Percentiles rank a stretch among this genome's conserved stretches.
These are phyloP conservation scores for Condylostoma magnum DNA, from an alignment of 169 alveolate genomes.

Conservation along the genomic window DNA sequence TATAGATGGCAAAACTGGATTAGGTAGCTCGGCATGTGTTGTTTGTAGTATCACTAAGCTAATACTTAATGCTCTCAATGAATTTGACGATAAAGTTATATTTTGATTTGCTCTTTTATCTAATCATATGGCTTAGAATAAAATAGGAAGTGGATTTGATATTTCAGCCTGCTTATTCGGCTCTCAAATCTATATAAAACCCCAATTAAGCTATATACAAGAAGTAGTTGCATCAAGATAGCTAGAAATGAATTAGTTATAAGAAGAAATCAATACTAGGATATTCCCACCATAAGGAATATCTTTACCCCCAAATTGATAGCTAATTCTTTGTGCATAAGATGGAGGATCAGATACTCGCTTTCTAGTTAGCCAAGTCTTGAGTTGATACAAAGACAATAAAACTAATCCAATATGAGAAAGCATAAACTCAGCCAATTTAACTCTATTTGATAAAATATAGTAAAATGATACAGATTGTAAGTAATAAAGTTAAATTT, in stretches of 20 bases:
- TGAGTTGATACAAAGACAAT: not conserved
- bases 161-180: slow-evolving; percentile 13
- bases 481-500: not conserved
- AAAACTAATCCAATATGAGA: not conserved
- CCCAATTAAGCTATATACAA: not conserved
- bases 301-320: not conserved
- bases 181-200: not conserved
- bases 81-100: not conserved
- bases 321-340: not conserved
- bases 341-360: slow-evolving; percentile 25
- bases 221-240: not conserved
- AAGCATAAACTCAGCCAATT: not conserved
- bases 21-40: slow-evolving; percentile 17
- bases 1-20: slow-evolving; percentile 24
- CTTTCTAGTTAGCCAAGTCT: not conserved
- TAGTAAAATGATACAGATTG: not conserved
- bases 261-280: not conserved
- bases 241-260: not conserved
- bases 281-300: not conserved
- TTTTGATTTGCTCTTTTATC: not conserved
- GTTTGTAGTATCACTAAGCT: not conserved
- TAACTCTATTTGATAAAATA: not conserved
- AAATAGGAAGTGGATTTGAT: slow-evolving; percentile 31
- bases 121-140: not conserved
- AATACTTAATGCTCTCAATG: not conserved